These are phyloP conservation scores for Chlamydomonas sp. DNA, from an alignment of 139 green algal species.

Conservation along the genomic window DNA sequence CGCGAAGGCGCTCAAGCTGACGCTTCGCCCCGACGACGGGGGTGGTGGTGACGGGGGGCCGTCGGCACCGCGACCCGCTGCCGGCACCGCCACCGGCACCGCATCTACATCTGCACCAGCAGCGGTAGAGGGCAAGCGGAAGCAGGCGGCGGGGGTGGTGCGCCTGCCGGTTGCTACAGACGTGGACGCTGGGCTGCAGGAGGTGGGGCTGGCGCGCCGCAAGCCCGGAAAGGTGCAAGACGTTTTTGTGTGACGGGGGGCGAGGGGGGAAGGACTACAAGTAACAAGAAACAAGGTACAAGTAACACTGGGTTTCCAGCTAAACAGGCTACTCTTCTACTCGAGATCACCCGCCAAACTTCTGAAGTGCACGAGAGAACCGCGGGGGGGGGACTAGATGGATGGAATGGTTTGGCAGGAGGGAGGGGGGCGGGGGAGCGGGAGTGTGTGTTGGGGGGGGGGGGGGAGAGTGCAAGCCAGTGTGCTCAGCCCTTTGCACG, in stretches of 20 bases:
- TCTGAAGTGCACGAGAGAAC: no score
- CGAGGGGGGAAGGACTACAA: no score
- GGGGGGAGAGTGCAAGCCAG: neutral
- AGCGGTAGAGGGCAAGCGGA: neutral
- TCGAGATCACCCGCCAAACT: no score
- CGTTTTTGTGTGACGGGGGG: no score
- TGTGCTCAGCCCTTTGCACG: neutral
- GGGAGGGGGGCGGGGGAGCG: neutral
- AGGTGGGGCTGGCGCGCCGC: slow-evolving; percentile 50
- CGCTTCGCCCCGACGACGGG: neutral
- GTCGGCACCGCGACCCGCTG: neutral
- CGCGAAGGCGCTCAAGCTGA: slow-evolving; percentile 27
- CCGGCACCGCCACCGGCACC: neutral
- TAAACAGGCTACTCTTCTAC: no score
- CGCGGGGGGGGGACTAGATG: no score
- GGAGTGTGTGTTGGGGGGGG: neutral
- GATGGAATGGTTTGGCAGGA: neutral
- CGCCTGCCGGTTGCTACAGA: slow-evolving; percentile 26
- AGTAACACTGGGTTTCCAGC: no score
- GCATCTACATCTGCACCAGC: neutral
- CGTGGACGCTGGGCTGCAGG: slow-evolving; percentile 54
- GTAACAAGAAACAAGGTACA: no score
- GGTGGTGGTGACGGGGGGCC: neutral
- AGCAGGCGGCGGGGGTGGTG: neutral
- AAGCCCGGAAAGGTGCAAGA: slow-evolving; percentile 76